Base-by-base conservation (phyloP, 805 yeast species). In the Schwanniomyces pseudopolymorphus region DNA sequence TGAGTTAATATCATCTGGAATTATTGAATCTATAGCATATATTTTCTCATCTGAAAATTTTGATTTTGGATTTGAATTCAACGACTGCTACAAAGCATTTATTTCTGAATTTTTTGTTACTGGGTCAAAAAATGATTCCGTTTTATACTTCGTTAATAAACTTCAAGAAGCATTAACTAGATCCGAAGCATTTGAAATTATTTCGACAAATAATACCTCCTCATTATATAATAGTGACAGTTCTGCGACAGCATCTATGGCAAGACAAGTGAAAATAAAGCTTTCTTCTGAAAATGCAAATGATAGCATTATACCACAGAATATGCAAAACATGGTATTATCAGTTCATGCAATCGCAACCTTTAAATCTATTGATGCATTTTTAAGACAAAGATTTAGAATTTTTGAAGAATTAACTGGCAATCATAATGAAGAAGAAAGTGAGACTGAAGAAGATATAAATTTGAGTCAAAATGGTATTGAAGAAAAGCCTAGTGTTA, bases 131-230 rank as follows among this genome's bases (percentile, higher is more conserved):
- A 43, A 51, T 16, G 50, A 70, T 4, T 70, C 78, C 0, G 57
- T 82, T 37, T 67, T 66, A 5, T 56, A 70, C 3, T 65, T 88
- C 19, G 76, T 88, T 1, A 64, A 66, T 4, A 80, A 83, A 49
- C 66, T 89, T 14, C 94, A 89, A 50, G 90, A 87, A 46, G 81
- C 88, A 0, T 64, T 89, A 19, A 81, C 88, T 1, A 75, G 96
- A 54, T 73, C 82, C 0, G 97, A 90, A 60, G 70, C 84, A 0
- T 87, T 89, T 60, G 85, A 82, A 35, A 80, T 89, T 14, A 61
- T 77, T 1, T 71, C 79, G 0, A 66, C 80, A 57, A 87, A 78
- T 11, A 51, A 56, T 24, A 38, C 46, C 9, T 31, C 42, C 16
- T 37, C 53, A 10, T 25, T 35, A 16, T 39, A 39, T 25, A 43